Evolutionary conservation across 352 stramenopile species (phyloP).

Genomic region (Phytophthora fragariae): DNA sequence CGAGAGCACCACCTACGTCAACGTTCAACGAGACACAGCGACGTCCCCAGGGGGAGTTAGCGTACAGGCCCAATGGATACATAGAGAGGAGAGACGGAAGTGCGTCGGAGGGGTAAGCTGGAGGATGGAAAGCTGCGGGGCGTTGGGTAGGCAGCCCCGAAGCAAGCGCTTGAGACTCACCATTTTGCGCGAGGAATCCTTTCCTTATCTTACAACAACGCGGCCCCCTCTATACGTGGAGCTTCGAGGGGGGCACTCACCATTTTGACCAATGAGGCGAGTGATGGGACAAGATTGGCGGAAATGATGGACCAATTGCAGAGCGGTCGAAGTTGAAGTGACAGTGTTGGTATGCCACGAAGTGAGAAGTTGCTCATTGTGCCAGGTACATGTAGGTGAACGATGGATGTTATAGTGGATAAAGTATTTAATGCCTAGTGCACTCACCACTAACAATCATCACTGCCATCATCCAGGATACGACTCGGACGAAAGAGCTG

Average conservation of each 20-base stretch:
- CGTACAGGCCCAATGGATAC: background rate
- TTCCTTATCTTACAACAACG: conserved; percentile 37
- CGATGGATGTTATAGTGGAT: too few species aligned
- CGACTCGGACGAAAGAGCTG: background rate
- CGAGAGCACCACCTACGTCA: conserved; percentile 95
- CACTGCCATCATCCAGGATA: too few species aligned
- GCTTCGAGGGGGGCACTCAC: conserved; percentile 18
- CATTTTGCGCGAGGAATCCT: conserved; percentile 43
- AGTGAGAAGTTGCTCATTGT: too few species aligned
- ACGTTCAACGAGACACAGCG: conserved; percentile 14
- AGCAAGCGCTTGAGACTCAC: conserved; percentile 16
- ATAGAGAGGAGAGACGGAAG: conserved; percentile 6
- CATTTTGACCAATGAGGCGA: conserved; percentile 31
- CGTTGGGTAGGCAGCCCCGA: background rate
- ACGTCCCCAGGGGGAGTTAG: conserved; percentile 32
- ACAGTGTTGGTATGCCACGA: too few species aligned
- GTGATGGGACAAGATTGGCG: conserved; percentile 10
- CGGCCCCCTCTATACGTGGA: conserved; percentile 45
- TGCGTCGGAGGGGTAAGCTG: background rate
- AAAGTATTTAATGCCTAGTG: too few species aligned
- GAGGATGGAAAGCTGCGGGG: background rate
- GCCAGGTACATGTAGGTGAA: too few species aligned
- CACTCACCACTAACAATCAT: too few species aligned
- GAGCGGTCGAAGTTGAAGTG: conserved; percentile 29
- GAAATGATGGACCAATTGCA: conserved; percentile 20